Base-by-base conservation (phyloP, 2,329 filamentous ascomycete genomes). In the Xylaria sp. region DNA sequence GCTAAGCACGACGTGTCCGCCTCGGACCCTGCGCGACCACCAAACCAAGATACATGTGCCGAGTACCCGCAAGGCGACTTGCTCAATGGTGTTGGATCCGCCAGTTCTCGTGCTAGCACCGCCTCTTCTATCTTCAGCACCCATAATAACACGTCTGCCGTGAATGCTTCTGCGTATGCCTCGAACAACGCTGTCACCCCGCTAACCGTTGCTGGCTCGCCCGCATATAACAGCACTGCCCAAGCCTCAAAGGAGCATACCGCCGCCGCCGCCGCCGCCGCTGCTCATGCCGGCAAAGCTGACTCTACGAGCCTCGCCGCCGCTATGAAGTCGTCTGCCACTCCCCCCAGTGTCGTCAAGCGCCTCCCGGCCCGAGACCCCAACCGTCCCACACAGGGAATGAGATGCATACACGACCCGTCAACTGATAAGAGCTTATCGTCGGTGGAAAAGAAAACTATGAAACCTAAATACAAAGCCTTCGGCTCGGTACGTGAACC, bases 91-190 rank as follows among this genome's bases (percentile, higher is more conserved):
- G 86, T 90, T 73, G 90, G 88, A 75, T 94, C 92, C 59, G 87
- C 90, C 65, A 93, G 89, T 80, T 93, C 91, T 65, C 85, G 90
- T 76, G 85, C 87, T 65, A 93, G 90, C 81, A 88, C 89, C 62
- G 86, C 86, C 59, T 93, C 91, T 52, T 93, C 93, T 63, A 84
- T 91, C 72, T 92, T 92, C 81, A 92, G 89, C 80, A 78, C 77
- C 70, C 77, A 82, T 69, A 78, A 82, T 67, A 80, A 78, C 72
- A 79, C 82, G 69, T 77, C 78, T 76, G 79, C 80, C 72, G 73
- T 82, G 71, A 79, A 80, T 72, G 73, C 79, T 66, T 79, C 83
- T 72, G 81, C 82, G 67, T 72, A 69, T 70, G 71, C 73, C 58
- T 76, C 82, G 80, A 78, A 82, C 78, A 79, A 79, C 80, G 79